Percentiles rank a stretch among this genome's conserved stretches.
These are phyloP conservation scores for Sphaerobolus stellatus DNA, from an alignment of 1,284 basidiomycete genomes.

Conservation along the genomic window DNA sequence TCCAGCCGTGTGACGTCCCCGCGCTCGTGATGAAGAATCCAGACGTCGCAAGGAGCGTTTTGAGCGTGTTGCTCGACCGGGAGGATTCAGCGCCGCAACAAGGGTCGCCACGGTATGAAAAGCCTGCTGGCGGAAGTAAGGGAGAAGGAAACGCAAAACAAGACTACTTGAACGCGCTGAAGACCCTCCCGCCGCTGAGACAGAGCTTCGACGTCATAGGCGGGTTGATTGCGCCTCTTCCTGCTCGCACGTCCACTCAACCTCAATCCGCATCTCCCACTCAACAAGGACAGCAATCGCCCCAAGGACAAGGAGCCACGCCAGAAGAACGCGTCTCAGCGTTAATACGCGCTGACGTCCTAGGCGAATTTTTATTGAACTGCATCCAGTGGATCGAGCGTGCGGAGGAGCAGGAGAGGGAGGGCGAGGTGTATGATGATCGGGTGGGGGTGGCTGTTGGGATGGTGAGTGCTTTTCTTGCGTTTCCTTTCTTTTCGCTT, in stretches of 20 bases:
- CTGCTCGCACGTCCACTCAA: too few species aligned
- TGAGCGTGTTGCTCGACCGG: slow-evolving; percentile 51
- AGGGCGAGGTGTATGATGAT: slow-evolving; percentile 66
- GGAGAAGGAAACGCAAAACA: slow-evolving; percentile 4
- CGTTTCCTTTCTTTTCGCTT: background rate
- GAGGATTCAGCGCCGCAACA: slow-evolving; percentile 9
- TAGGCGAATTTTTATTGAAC: slow-evolving; percentile 67
- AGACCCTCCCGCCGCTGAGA: slow-evolving; percentile 60
- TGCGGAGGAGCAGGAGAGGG: slow-evolving; percentile 61
- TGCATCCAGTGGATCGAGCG: slow-evolving; percentile 65
- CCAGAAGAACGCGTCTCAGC: slow-evolving; percentile 53
- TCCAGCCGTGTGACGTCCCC: slow-evolving; percentile 46
- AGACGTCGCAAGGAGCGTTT: slow-evolving; percentile 60
- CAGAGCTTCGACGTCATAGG: slow-evolving; percentile 73
- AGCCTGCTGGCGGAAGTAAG: slow-evolving; percentile 9
- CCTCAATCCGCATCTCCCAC: too few species aligned
- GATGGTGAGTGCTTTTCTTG: slow-evolving; percentile 48
- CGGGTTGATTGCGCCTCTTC: slow-evolving; percentile 54
- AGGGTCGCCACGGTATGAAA: slow-evolving; percentile 5
- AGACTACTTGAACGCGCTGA: slow-evolving; percentile 57
- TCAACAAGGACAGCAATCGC: too few species aligned
- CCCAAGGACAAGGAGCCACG: background rate
- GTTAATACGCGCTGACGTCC: slow-evolving; percentile 57
- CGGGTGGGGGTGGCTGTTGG: slow-evolving; percentile 66
- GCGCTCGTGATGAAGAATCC: slow-evolving; percentile 67